Conservation (phyloP, 176 grass and related monocot species). For the bread wheat (Triticum aestivum) region DNA sequence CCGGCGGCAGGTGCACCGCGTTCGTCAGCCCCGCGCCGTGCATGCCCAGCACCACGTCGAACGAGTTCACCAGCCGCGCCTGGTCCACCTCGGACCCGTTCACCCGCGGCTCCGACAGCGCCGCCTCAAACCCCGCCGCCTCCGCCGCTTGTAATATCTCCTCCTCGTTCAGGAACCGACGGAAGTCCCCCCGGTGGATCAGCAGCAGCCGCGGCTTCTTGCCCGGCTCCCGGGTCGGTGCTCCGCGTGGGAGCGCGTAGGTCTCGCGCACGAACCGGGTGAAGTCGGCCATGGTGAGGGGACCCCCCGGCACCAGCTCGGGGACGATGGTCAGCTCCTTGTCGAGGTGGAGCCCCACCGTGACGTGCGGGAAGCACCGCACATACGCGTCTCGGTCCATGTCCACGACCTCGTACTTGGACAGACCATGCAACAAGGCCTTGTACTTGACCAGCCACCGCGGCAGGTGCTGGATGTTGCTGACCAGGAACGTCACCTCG, state of each 20-base stretch:
- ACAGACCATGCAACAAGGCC: slow-evolving; percentile 23
- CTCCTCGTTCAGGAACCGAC: not conserved
- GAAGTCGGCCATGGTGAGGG: slow-evolving; percentile 52
- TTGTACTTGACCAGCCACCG: slow-evolving; percentile 57
- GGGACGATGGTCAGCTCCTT: slow-evolving; percentile 48
- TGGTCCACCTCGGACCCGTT: not conserved
- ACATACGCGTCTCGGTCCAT: slow-evolving; percentile 40
- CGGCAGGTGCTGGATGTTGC: slow-evolving; percentile 9
- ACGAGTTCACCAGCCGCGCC: slow-evolving; percentile 43
- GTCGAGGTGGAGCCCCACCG: slow-evolving; percentile 46
- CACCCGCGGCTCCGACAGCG: slow-evolving; percentile 25
- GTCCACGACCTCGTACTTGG: slow-evolving; percentile 40
- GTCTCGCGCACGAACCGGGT: slow-evolving; percentile 30
- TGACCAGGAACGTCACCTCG: slow-evolving; percentile 54
- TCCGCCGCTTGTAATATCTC: slow-evolving; percentile 30
- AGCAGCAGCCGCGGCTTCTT: slow-evolving; percentile 39
- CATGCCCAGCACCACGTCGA: slow-evolving; percentile 49
- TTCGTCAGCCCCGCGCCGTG: slow-evolving; percentile 58
- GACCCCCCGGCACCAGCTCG: slow-evolving; percentile 9
- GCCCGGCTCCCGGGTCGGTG: not conserved
- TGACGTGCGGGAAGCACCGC: slow-evolving; percentile 49
- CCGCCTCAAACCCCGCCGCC: slow-evolving; percentile 43
- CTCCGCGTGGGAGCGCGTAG: slow-evolving; percentile 32
- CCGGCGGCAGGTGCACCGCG: slow-evolving; percentile 43
- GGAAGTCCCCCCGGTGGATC: slow-evolving; percentile 4